These are phyloP conservation scores for Lyophyllum atratum DNA, from an alignment of 768 basidiomycete genomes.

Conservation along the genomic window DNA sequence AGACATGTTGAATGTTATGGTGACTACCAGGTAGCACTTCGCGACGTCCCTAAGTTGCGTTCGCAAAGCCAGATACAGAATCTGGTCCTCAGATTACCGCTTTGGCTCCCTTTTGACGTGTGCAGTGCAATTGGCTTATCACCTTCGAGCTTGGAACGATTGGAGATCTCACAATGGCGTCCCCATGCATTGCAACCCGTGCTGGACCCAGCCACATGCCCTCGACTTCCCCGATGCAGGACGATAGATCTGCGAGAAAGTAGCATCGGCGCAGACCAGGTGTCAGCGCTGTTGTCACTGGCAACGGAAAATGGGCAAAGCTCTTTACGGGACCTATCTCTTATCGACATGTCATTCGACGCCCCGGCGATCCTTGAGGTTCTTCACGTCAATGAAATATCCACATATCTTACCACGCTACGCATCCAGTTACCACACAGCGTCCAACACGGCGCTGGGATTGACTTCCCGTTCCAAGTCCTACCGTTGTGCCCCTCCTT, in stretches of 20 bases:
- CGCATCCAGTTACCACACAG: not conserved
- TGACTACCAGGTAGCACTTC: not conserved
- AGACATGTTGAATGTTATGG: constrained; percentile 5
- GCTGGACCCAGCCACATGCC: not conserved
- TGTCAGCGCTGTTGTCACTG: not conserved
- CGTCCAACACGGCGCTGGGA: not conserved
- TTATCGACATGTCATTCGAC: not conserved
- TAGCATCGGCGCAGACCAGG: not conserved
- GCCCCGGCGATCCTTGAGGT: not conserved
- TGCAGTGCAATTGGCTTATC: not conserved
- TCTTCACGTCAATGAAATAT: constrained; percentile 5
- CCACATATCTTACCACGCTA: not conserved
- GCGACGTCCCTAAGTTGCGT: not conserved
- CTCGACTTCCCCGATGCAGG: not conserved
- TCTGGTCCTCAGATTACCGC: not conserved
- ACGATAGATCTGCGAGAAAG: not conserved
- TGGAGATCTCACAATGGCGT: not conserved
- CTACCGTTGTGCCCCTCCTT: constrained; percentile 2
- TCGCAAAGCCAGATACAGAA: not conserved
- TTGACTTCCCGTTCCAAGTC: not conserved
- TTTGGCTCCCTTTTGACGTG: not conserved
- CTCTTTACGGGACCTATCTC: not conserved
- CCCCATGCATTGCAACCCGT: not conserved
- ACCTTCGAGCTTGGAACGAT: not conserved
- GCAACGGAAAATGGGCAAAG: not conserved